Conservation (phyloP, 2,329 filamentous ascomycete species). For the Penicillium verrucosum region DNA sequence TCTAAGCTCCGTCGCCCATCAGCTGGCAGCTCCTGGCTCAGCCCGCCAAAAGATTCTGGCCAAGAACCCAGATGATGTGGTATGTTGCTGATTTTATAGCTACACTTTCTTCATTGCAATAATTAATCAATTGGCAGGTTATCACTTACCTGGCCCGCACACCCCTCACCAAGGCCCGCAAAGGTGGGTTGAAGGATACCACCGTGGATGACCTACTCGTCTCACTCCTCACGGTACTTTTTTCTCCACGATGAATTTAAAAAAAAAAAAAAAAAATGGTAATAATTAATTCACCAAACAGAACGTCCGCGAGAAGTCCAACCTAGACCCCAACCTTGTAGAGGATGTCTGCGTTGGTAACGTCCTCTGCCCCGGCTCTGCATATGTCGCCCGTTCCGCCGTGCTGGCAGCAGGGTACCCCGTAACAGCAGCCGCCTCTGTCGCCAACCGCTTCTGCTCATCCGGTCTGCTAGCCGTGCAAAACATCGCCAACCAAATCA, state of each 20-base stretch:
- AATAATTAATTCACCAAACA: conserved; percentile 24
- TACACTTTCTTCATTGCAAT: background rate
- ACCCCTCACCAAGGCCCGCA: conserved; percentile 40
- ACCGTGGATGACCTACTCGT: conserved; percentile 36
- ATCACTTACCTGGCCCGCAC: conserved; percentile 41
- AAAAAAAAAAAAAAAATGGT: background rate
- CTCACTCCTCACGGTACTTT: conserved; percentile 36
- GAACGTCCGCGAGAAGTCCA: conserved; percentile 74
- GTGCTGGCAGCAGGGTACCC: conserved; percentile 84
- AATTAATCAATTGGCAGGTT: conserved; percentile 28
- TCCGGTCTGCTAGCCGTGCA: conserved; percentile 84
- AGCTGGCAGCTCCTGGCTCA: conserved; percentile 33
- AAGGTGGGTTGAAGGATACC: conserved; percentile 42
- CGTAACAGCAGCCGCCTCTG: conserved; percentile 71
- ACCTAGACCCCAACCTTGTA: conserved; percentile 79
- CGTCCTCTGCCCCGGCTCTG: conserved; percentile 81
- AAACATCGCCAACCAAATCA: conserved; percentile 89
- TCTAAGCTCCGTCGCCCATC: conserved; percentile 41
- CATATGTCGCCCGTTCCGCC: conserved; percentile 85
- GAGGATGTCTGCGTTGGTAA: conserved; percentile 88
- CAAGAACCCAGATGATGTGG: conserved; percentile 41
- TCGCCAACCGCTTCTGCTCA: conserved; percentile 87
- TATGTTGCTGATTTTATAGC: conserved; percentile 23
- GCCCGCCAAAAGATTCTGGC: conserved; percentile 33
- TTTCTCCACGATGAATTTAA: background rate